Conservation (phyloP, 1,139 yeast genomes). For the Saccharomycopsis hybrid region DNA sequence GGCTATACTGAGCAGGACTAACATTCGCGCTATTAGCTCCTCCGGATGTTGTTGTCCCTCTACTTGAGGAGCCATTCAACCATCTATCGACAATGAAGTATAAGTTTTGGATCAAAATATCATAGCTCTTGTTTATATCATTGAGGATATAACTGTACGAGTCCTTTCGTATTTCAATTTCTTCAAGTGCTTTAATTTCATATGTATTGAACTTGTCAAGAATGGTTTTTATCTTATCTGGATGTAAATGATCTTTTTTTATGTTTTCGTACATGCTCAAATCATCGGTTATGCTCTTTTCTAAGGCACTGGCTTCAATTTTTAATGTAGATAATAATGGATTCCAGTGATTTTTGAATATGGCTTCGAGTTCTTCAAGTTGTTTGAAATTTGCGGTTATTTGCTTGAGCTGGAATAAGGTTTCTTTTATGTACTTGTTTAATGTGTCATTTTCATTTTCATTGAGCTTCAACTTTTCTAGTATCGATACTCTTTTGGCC, state of each 20-base stretch:
- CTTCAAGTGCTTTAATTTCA: slow-evolving; percentile 4
- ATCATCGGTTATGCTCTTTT: slow-evolving; percentile 3
- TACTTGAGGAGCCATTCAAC: slow-evolving; percentile 2
- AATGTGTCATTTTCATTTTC: slow-evolving; percentile 17
- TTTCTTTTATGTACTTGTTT: slow-evolving; percentile 2
- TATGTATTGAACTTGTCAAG: slow-evolving; percentile 5
- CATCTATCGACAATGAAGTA: slow-evolving; percentile 2
- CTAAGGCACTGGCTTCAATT: slow-evolving; percentile 9
- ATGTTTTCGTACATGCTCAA: slow-evolving; percentile 7
- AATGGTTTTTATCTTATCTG: background rate
- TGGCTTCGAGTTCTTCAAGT: background rate
- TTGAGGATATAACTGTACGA: slow-evolving; percentile 2
- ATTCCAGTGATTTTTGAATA: slow-evolving; percentile 10
- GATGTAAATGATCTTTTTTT: background rate
- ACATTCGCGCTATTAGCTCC: background rate
- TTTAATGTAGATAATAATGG: slow-evolving; percentile 6
- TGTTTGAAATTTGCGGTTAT: background rate
- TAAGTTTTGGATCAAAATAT: slow-evolving; percentile 4
- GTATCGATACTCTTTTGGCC: slow-evolving; percentile 15
- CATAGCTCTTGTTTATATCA: slow-evolving; percentile 8
- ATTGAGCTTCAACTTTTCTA: slow-evolving; percentile 9
- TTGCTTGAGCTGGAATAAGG: slow-evolving; percentile 3
- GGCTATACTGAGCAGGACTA: background rate
- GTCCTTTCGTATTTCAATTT: slow-evolving; percentile 1
- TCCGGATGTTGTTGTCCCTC: background rate